A percentile compares a stretch with the other conserved stretches of the same genome.
These are phyloP conservation scores for Aspergillus quadrilineatus DNA, from an alignment of 2,329 filamentous ascomycete species.

Conservation along the genomic window DNA sequence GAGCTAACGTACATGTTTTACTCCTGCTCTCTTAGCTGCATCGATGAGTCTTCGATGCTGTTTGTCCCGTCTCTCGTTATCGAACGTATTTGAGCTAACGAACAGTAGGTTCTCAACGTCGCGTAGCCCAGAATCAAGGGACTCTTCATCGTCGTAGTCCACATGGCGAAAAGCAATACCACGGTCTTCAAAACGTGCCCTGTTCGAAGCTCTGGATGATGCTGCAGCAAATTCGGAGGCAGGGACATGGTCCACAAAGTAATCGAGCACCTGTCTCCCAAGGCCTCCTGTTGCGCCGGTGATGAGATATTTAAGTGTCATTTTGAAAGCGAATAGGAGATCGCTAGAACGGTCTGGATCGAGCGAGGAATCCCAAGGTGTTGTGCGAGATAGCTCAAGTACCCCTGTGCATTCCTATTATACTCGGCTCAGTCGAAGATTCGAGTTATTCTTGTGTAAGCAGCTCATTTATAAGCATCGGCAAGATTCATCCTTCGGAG, in stretches of 20 bases:
- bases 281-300: constrained; percentile 41
- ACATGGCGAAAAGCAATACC: constrained; percentile 53
- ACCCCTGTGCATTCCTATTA: not conserved
- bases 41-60: constrained; percentile 54
- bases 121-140: constrained; percentile 50
- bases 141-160: constrained; percentile 50
- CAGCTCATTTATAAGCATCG: not conserved
- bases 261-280: constrained; percentile 33
- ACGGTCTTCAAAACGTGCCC: constrained; percentile 40
- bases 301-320: constrained; percentile 40
- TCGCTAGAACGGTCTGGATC: too few species aligned
- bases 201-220: constrained; percentile 46
- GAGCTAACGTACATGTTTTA: constrained; percentile 47
- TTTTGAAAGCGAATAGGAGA: constrained; percentile 7
- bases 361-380: not conserved
- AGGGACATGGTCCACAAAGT: constrained; percentile 38
- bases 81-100: constrained; percentile 55
- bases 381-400: not conserved
- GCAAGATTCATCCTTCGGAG: not conserved
- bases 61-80: constrained; percentile 47
- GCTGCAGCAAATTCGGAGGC: constrained; percentile 51
- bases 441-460: not conserved
- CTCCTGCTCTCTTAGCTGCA: constrained; percentile 53
- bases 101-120: constrained; percentile 58
- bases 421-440: not conserved